Evolutionary conservation across 169 alveolate genomes (phyloP).

Genomic region (Plasmodium cynomolgi): DNA sequence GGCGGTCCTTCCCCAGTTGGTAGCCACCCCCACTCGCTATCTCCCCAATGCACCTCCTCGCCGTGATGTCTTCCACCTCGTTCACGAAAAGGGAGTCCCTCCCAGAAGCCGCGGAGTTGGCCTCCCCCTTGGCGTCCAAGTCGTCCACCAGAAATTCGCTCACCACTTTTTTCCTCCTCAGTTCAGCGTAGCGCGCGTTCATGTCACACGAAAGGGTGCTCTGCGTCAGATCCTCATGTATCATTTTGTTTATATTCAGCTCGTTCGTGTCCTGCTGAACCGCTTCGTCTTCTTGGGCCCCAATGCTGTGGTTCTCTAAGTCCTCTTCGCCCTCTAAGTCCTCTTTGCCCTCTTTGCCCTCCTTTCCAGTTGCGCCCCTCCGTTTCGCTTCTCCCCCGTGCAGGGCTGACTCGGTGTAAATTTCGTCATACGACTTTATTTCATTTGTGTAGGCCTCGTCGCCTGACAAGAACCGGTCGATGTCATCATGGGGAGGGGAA

Average conservation of each 20-base stretch:
- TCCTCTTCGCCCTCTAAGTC: not conserved
- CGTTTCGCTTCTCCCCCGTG: not conserved
- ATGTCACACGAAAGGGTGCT: not conserved
- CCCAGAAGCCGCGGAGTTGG: not conserved
- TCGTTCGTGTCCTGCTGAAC: not conserved
- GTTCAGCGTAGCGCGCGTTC: constrained; percentile 1
- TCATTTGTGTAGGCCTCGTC: constrained; percentile 32
- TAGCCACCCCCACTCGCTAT: not conserved
- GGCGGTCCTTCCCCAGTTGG: not conserved
- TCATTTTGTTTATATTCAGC: constrained; percentile 16
- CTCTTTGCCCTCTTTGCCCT: not conserved
- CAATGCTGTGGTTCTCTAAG: not conserved
- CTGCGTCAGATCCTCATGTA: constrained; percentile 29
- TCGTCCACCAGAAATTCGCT: constrained; percentile 56
- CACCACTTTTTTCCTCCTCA: not conserved
- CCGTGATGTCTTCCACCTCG: constrained; percentile 40
- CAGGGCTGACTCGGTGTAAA: not conserved
- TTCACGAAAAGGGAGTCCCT: constrained; percentile 27
- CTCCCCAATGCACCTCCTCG: constrained; percentile 35
- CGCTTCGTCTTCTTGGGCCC: not conserved
- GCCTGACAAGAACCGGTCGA: constrained; percentile 24
- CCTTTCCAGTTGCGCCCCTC: not conserved
- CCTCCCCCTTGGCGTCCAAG: not conserved
- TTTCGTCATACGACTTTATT: constrained; percentile 68
- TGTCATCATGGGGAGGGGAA: constrained; percentile 11